These are phyloP conservation scores for Fagopyrum esculentum DNA, from an alignment of 148 eudicot genomes.

Conservation along the genomic window DNA sequence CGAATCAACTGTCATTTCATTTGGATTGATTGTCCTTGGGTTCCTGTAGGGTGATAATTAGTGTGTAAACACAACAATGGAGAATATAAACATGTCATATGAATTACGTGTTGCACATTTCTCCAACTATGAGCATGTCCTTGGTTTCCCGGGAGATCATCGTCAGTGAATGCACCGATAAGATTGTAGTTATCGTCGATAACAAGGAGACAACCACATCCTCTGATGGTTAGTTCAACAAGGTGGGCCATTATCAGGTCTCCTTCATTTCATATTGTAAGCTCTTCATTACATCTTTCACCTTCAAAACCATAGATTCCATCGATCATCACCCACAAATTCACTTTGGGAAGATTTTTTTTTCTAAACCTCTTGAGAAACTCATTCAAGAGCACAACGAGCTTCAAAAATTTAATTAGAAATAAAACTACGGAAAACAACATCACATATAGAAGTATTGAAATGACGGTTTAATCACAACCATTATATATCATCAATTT, in stretches of 20 bases:
- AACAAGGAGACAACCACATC: constrained; percentile 94
- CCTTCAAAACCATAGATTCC: constrained; percentile 37
- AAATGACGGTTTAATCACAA: too few relatives aligned
- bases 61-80: background rate
- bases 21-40: constrained; percentile 76
- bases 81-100: background rate
- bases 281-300: constrained; percentile 95
- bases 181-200: constrained; percentile 61
- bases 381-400: background rate
- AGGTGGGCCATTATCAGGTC: constrained; percentile 96
- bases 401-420: background rate
- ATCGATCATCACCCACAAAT: background rate
- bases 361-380: background rate
- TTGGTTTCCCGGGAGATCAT: constrained; percentile 82
- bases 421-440: background rate
- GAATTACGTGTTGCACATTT: constrained; percentile 92
- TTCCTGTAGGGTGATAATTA: constrained; percentile 33
- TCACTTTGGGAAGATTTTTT: background rate
- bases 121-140: constrained; percentile 86
- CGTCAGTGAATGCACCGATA: constrained; percentile 95
- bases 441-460: background rate
- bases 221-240: constrained; percentile 88
- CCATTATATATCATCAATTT: too few relatives aligned
- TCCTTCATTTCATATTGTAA: constrained; percentile 78
- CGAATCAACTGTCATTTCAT: constrained; percentile 90